phyloP scores from a whole-genome alignment of 768 basidiomycete species.

The Tricholoma sp. region DNA sequence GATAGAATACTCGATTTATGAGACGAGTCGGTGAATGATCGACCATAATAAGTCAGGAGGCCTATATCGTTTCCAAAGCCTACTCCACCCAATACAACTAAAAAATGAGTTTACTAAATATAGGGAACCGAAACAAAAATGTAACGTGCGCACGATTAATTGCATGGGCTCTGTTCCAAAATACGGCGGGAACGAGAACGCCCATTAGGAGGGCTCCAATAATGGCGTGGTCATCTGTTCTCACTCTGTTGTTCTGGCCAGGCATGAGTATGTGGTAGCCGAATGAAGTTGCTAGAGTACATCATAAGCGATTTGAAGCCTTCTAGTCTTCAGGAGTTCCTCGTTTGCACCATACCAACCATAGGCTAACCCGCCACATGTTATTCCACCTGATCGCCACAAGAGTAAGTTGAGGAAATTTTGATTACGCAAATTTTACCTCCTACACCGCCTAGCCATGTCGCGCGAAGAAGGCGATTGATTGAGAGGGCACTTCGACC shows the following conservation, averaged over 20 bases:
- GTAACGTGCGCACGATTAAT: constrained; percentile 55
- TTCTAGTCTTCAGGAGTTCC: constrained; percentile 41
- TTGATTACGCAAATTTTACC: constrained; percentile 32
- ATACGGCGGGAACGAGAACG: constrained; percentile 60
- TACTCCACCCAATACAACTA: constrained; percentile 71
- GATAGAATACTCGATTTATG: constrained; percentile 29
- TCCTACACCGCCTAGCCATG: constrained; percentile 63
- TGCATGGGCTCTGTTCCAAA: constrained; percentile 64
- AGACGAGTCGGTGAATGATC: constrained; percentile 42
- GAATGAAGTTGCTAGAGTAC: constrained; percentile 27
- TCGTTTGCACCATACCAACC: constrained; percentile 50
- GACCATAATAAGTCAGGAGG: constrained; percentile 49
- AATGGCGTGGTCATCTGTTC: constrained; percentile 70
- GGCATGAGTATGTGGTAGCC: neutral
- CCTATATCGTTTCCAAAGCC: constrained; percentile 63
- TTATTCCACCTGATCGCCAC: constrained; percentile 35
- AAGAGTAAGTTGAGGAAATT: neutral
- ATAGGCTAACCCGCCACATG: constrained; percentile 57
- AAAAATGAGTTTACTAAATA: neutral
- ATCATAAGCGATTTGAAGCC: constrained; percentile 53
- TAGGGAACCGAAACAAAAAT: neutral
- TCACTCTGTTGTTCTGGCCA: constrained; percentile 47
- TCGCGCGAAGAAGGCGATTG: constrained; percentile 63
- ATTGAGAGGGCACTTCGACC: constrained; percentile 51
- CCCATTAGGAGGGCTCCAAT: constrained; percentile 65